phyloP scores from a whole-genome alignment of 257 asterid genomes.

The Solanum corneliomulleri region DNA sequence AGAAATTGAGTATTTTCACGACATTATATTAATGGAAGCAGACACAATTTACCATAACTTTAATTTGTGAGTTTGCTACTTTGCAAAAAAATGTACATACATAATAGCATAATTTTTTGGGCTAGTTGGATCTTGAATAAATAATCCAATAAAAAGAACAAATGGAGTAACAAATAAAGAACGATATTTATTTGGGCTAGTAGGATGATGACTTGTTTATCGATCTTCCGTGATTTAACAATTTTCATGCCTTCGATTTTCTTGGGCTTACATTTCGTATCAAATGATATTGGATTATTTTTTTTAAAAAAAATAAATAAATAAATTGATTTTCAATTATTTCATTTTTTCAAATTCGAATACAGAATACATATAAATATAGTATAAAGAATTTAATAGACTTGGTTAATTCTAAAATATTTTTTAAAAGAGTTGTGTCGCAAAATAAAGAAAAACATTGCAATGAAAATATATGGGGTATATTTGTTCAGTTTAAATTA shows the following conservation, averaged over 20 bases:
- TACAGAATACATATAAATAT: neutral
- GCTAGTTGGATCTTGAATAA: neutral
- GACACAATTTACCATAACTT: neutral
- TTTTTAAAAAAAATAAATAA: too few relatives aligned
- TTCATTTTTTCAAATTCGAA: neutral
- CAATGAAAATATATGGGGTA: neutral
- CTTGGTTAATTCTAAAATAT: neutral
- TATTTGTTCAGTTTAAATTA: too few relatives aligned
- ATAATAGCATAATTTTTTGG: neutral
- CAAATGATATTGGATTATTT: neutral
- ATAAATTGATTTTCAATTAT: neutral
- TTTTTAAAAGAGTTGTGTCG: neutral
- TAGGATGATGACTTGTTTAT: neutral
- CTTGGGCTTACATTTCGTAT: neutral
- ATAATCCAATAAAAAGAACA: neutral
- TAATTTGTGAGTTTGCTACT: neutral
- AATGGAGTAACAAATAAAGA: neutral
- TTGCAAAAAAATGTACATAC: neutral
- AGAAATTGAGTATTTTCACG: too few relatives aligned
- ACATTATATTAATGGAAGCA: too few relatives aligned
- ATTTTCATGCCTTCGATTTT: neutral
- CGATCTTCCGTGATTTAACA: neutral
- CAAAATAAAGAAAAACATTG: neutral
- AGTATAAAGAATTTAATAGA: neutral
- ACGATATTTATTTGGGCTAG: neutral